Evolutionary conservation across 2,329 filamentous ascomycete species (phyloP).

Genomic region (Apiospora koreana): DNA sequence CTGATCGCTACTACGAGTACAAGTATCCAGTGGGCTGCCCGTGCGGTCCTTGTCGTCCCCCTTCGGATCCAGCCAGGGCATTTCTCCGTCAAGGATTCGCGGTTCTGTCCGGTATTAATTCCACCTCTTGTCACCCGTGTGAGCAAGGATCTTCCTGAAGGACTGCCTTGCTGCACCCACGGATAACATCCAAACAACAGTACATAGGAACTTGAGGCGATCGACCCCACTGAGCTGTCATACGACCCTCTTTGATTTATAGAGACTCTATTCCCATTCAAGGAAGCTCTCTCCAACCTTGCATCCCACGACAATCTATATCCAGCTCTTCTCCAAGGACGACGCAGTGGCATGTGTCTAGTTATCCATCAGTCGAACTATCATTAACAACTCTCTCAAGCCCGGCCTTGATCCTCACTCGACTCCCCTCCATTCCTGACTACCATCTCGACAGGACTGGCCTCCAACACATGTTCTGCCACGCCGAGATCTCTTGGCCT

Average conservation of each 20-base stretch:
- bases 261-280: slow-evolving; percentile 31
- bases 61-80: slow-evolving; percentile 47
- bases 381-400: not conserved
- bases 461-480: not conserved
- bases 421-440: not conserved
- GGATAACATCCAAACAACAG: slow-evolving; percentile 40
- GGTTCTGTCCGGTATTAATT: slow-evolving; percentile 39
- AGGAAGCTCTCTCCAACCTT: slow-evolving; percentile 18
- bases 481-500: not conserved
- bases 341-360: slow-evolving; percentile 3
- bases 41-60: slow-evolving; percentile 43
- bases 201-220: slow-evolving; percentile 42
- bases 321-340: slow-evolving; percentile 1
- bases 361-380: not conserved
- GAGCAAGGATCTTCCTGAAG: slow-evolving; percentile 40
- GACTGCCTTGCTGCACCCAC: slow-evolving; percentile 41
- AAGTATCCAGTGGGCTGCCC: slow-evolving; percentile 26
- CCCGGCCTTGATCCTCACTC: not conserved
- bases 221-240: slow-evolving; percentile 42
- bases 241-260: slow-evolving; percentile 40
- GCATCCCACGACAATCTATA: slow-evolving; percentile 7
- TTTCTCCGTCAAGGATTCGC: slow-evolving; percentile 41
- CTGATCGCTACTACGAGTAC: slow-evolving; percentile 21
- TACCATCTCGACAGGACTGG: not conserved
- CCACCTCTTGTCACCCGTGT: slow-evolving; percentile 46